Evolutionary conservation across 148 eudicot species (phyloP), one percentile per base, ranked within the genome.

Genomic region (Drosera capensis): DNA sequence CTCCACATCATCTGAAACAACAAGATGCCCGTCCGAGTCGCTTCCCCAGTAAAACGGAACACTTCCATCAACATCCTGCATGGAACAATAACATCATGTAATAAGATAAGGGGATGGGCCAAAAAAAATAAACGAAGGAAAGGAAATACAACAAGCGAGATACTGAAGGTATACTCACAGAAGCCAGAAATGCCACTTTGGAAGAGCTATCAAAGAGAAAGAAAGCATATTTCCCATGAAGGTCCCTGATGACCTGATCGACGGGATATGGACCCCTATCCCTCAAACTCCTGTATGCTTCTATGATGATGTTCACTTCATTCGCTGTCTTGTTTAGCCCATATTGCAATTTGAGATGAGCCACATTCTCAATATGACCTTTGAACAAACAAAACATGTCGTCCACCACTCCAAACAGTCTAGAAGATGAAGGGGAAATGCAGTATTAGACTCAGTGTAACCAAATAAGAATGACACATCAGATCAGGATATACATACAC

Each of bases 31-130:
- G 51, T 90, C 93, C 38, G 84, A 66, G 66, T 84, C 95, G 18
- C 84, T 65, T 38, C 97, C 97, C 97, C 97, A 90, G 70, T 67
- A 90, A 61, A 84, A 84, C 19, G 97, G 93, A 21, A 90, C 79
- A 70, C 78, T 71, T 34, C 84, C 97, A 65, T 78, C 95, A 68
- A 70, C 68, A 74, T 88, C 97, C 97, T 84, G 56, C 60, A 57
- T 56, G 25, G 15, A 7, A 58, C 1, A 14, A 50, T 16, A 8
- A 29, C 11, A 29, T 14, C 44, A 40, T 22, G 1, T 25, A 40
- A 45, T 14, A 20, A 19, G 20, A 46, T 1, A 13, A 1, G 20
- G 42, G 7, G 49, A 43, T 14, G 13, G 46, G 42, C 14, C 1
- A 4, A 37, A 29, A 42, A 14, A 12, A 19, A 40, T 21, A 15